Evolutionary conservation across 495 filamentous ascomycete genomes (phyloP).

Genomic region (Aspergillus affinis): DNA sequence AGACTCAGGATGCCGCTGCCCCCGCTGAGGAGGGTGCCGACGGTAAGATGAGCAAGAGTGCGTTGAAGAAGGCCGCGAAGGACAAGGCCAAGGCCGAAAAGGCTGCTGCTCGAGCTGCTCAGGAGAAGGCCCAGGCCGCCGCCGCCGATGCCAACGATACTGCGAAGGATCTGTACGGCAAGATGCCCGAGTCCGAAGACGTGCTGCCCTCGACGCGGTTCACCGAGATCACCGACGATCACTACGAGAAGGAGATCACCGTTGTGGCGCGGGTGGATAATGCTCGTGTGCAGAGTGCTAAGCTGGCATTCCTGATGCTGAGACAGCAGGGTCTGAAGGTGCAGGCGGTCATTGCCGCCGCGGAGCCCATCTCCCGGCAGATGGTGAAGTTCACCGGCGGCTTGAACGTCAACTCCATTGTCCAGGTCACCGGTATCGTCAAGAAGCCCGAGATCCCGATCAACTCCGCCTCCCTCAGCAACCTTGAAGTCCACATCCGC

Average conservation of each 20-base stretch:
- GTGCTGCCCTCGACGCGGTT: constrained; percentile 36
- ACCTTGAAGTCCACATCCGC: constrained; percentile 77
- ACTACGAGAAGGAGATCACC: constrained; percentile 72
- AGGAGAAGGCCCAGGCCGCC: constrained; percentile 51
- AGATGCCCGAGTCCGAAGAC: constrained; percentile 41
- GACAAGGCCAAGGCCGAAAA: constrained; percentile 67
- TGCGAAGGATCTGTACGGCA: constrained; percentile 69
- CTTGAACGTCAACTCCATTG: constrained; percentile 75
- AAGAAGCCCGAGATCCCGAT: constrained; percentile 74
- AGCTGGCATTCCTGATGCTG: constrained; percentile 89
- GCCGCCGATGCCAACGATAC: constrained; percentile 62
- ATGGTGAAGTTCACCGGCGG: constrained; percentile 89
- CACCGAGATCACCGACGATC: constrained; percentile 50
- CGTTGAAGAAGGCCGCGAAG: constrained; percentile 66
- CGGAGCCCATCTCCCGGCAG: constrained; percentile 56
- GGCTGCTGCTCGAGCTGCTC: constrained; percentile 53
- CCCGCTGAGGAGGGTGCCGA: constrained; percentile 38
- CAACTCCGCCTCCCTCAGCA: constrained; percentile 71
- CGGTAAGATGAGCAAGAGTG: constrained; percentile 58
- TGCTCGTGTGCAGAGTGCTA: constrained; percentile 80
- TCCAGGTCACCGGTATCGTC: constrained; percentile 74
- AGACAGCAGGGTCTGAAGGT: constrained; percentile 78
- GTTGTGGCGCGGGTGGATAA: constrained; percentile 87
- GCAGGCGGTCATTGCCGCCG: constrained; percentile 71
- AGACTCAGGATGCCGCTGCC: constrained; percentile 28